Conservation (phyloP, 805 yeast species). For the Sugiyamaella valdiviana region DNA sequence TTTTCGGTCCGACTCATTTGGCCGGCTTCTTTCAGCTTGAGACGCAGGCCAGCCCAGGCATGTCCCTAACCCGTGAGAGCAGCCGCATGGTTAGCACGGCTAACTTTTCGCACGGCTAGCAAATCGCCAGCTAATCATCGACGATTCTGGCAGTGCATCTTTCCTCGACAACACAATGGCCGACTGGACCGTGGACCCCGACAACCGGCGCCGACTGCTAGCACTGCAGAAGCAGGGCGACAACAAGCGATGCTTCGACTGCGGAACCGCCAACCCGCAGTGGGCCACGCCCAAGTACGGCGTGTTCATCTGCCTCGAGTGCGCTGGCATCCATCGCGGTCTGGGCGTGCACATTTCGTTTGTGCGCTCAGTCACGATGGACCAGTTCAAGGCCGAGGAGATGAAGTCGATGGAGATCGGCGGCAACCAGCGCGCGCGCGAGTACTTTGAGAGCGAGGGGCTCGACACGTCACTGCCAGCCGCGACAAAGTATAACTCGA, state of each 20-base stretch:
- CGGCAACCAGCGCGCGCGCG: conserved; percentile 73
- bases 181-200: conserved; percentile 91
- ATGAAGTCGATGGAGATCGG: conserved; percentile 87
- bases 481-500: conserved; percentile 73
- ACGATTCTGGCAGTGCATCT: background rate
- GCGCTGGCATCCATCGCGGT: conserved; percentile 93
- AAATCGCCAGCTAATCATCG: background rate
- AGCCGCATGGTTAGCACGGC: background rate
- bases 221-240: conserved; percentile 75
- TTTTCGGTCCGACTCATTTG: too few relatives aligned
- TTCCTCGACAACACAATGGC: conserved; percentile 24
- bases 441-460: conserved; percentile 67
- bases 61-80: background rate
- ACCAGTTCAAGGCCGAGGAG: conserved; percentile 93
- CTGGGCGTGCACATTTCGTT: conserved; percentile 95
- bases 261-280: conserved; percentile 93
- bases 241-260: conserved; percentile 88
- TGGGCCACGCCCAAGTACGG: conserved; percentile 99
- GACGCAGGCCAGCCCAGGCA: too few relatives aligned
- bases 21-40: too few relatives aligned
- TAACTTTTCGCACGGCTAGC: background rate
- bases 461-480: conserved; percentile 59
- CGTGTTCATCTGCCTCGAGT: conserved; percentile 91
- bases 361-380: conserved; percentile 96
- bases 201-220: conserved; percentile 58